These are phyloP conservation scores for Colletotrichum caudatum DNA, from an alignment of 2,329 filamentous ascomycete species.

Conservation along the genomic window DNA sequence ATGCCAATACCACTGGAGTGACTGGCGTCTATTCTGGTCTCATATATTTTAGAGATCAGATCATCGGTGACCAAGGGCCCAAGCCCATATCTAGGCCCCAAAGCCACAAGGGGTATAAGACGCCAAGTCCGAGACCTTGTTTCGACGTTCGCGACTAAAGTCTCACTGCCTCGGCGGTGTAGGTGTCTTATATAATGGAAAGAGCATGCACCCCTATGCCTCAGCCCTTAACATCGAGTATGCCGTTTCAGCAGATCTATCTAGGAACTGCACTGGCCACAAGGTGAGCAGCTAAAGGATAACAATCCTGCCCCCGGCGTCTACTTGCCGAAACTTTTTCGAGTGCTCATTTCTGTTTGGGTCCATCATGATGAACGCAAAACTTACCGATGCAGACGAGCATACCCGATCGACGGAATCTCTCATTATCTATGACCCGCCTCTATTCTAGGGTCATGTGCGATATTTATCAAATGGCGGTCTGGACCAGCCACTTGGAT, in stretches of 20 bases:
- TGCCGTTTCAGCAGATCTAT: conserved; percentile 19
- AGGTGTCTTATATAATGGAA: background rate
- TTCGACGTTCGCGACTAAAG: conserved; percentile 7
- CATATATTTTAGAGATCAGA: background rate
- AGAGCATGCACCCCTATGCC: conserved; percentile 5
- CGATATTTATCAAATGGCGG: conserved; percentile 4
- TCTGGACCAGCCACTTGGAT: conserved; percentile 9
- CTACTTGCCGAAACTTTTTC: background rate
- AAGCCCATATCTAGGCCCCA: background rate
- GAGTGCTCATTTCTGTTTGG: background rate
- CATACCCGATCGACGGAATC: conserved; percentile 10
- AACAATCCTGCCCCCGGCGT: background rate
- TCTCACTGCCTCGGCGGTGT: no score
- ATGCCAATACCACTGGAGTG: no score
- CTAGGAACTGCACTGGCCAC: conserved; percentile 22
- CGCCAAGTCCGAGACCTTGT: conserved; percentile 24
- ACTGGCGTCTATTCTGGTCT: no score
- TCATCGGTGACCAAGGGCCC: background rate
- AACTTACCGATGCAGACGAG: conserved; percentile 11
- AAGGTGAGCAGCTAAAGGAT: background rate
- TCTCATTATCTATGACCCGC: background rate
- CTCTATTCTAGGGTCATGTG: conserved; percentile 5
- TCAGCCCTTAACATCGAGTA: background rate
- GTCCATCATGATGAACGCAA: background rate
- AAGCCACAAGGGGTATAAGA: conserved; percentile 9